phyloP scores from a whole-genome alignment of 345 rosid species.

The Raphanus raphanistrum region DNA sequence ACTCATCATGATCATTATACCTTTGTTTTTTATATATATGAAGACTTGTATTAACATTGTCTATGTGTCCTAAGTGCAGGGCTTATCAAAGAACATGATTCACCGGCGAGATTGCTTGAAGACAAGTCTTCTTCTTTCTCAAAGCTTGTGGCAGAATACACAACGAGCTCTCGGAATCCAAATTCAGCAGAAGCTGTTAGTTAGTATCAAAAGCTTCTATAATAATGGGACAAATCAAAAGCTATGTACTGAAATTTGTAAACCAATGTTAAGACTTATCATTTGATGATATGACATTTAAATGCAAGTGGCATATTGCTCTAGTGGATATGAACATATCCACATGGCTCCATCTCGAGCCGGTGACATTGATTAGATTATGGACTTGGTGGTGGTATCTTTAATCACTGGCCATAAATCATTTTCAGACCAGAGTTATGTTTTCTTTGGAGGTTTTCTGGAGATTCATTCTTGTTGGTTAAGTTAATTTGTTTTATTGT shows the following conservation, averaged over 20 bases:
- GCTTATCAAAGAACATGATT: conserved; percentile 59
- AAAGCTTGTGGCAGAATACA: conserved; percentile 62
- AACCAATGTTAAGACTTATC: neutral
- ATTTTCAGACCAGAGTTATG: neutral
- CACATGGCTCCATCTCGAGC: neutral
- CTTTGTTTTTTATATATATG: neutral
- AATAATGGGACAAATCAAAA: neutral
- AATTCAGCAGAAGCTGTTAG: conserved; percentile 3
- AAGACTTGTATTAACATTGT: neutral
- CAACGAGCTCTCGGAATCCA: conserved; percentile 48
- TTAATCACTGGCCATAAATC: neutral
- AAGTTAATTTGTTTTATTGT: conserved; percentile 8
- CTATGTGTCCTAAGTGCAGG: conserved; percentile 44
- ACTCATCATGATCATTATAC: neutral
- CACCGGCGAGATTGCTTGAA: conserved; percentile 57
- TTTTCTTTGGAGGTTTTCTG: neutral
- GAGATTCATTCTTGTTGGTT: conserved; percentile 2
- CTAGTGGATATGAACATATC: conserved; percentile 4
- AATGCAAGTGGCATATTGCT: neutral
- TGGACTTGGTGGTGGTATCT: neutral
- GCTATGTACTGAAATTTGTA: neutral
- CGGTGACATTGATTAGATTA: neutral
- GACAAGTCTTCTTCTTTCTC: conserved; percentile 62
- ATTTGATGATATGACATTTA: conserved; percentile 13
- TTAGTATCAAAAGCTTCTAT: neutral